Evolutionary conservation across 345 rosid species (phyloP), one percentile per base, ranked within the genome.

Genomic region (Passiflora organensis): DNA sequence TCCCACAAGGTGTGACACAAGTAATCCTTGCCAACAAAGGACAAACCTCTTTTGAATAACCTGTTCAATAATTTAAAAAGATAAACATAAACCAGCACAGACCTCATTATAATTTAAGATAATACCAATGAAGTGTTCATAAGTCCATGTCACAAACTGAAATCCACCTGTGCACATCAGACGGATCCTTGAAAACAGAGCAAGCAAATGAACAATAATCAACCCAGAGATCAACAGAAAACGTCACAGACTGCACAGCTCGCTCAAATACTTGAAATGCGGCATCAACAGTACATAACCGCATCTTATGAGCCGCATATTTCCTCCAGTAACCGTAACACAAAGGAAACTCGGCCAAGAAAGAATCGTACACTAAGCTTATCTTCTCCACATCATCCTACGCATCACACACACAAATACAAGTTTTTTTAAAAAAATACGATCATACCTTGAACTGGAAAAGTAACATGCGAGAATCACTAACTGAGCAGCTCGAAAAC

Each of bases 321-420:
- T 65, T 91, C 78, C 71, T 82, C 97, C 97, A 91, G 69, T 82
- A 91, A 60, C 88, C 95, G 71, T 80, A 70, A 76, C 96, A 91
- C 69, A 91, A 59, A 2, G 97, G 97, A 67, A 80, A 87, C 71
- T 77, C 78, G 17, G 82, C 68, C 75, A 91, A 70, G 84, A 91
- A 87, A 48, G 87, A 65, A 51, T 85, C 85, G 67, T 87, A 91
- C 36, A 83, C 86, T 65, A 83, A 58, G 70, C 79, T 60, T 52
- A 85, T 50, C 59, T 72, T 83, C 72, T 76, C 76, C 48, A 70
- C 17, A 41, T 82, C 82, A 67, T 83, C 95, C 97, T 91, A 83
- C 78, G 60, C 13, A 41, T 15, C 4, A 41, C 13, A 41, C 13
- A 41, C 34, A 28, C 3, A 28, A 8, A 28, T 28, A 8, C 5